A percentile compares a stretch with the other conserved stretches of the same genome.
Conservation (phyloP, 352 stramenopile species). For the Sclerospora graminicola region DNA sequence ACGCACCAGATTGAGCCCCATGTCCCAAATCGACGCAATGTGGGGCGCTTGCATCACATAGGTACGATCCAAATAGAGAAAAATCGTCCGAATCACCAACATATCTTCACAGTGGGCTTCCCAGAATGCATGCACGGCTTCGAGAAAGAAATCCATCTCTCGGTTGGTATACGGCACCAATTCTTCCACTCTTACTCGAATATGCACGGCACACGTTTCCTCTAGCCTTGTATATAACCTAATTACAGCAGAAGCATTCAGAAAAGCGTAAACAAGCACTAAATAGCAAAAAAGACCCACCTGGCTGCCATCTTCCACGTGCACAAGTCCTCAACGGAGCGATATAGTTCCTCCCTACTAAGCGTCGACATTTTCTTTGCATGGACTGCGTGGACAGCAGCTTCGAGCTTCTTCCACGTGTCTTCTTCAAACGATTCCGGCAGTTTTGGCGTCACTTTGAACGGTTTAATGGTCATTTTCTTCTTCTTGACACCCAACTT, state of each 20-base stretch:
- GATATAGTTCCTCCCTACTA: constrained; percentile 77
- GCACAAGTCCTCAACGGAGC: constrained; percentile 85
- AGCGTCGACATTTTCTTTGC: constrained; percentile 52
- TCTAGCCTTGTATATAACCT: constrained; percentile 62
- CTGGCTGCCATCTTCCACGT: constrained; percentile 87
- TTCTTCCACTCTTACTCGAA: constrained; percentile 39
- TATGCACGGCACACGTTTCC: constrained; percentile 56
- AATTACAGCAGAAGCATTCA: background rate
- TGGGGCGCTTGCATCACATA: constrained; percentile 83
- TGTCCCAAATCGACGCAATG: constrained; percentile 86
- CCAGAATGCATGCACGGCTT: constrained; percentile 75
- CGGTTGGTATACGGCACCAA: constrained; percentile 48
- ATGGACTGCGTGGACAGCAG: constrained; percentile 55
- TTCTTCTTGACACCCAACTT: constrained; percentile 37
- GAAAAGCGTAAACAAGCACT: background rate
- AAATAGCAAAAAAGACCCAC: constrained; percentile 7
- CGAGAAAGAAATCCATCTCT: constrained; percentile 65
- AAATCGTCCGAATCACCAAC: constrained; percentile 89
- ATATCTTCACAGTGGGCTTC: constrained; percentile 88
- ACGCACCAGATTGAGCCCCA: constrained; percentile 73
- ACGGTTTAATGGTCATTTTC: constrained; percentile 83
- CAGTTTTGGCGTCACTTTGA: constrained; percentile 68
- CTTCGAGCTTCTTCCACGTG: constrained; percentile 64
- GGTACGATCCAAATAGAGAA: constrained; percentile 88
- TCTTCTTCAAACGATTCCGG: constrained; percentile 66